Base-by-base conservation (phyloP, 495 filamentous ascomycete genomes). In the Penicillium desertorum region DNA sequence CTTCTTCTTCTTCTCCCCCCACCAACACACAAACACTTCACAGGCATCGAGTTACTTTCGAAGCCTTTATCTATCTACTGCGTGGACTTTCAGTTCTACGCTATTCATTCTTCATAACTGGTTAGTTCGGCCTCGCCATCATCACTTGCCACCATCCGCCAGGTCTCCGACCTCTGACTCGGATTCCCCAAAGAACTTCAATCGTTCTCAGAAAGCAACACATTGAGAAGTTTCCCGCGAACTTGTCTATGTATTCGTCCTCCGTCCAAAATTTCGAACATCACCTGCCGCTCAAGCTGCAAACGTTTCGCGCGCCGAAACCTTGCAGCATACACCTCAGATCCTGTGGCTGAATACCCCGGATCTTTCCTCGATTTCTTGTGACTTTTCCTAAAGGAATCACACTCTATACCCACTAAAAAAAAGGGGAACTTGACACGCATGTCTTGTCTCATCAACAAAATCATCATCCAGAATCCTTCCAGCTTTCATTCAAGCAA, bases 201-300 rank as follows among this genome's bases (percentile, higher is more conserved):
- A 62, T 71, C 71, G 68, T 69, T 77, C 72, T 68, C 69, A 72
- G 70, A 75, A 71, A 75, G 59, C 66, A 65, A 66, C 62, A 62
- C 54, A 70, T 48, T 56, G 44, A 59, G 63, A 61, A 63, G 59
- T 68, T 63, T 56, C 17, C 57, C 61, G 74, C 71, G 69, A 71
- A 76, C 65, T 73, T 76, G 86, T 90, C 81, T 87, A 90, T 90
- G 87, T 90, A 89, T 90, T 86, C 85, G 86, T 81, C 82, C 83
- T 80, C 80, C 82, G 83, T 79, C 81, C 83, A 85, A 82, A 75
- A 81, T 81, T 83, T 85, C 80, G 80, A 86, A 85, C 83, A 89
- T 85, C 86, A 87, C 75, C 87, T 89, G 83, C 88, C 90, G 81
- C 83, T 88, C 81, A 87, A 88, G 89, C 89, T 92, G 90, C 89